Conservation (phyloP, 1,284 basidiomycete species). For the Sphagnurus paluster region DNA sequence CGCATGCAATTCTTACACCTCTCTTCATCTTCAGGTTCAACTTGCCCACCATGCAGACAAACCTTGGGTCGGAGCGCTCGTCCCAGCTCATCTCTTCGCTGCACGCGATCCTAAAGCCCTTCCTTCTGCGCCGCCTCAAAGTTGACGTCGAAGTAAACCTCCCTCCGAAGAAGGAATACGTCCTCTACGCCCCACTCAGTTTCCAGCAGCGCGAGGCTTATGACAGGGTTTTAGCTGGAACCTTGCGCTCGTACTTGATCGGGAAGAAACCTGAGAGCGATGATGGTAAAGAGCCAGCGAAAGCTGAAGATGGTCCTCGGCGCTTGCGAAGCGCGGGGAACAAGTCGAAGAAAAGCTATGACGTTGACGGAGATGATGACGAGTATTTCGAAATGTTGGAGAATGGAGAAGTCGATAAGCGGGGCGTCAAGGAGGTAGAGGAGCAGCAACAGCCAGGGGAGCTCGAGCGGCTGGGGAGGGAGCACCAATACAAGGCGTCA, state of each 20-base stretch:
- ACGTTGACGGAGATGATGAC: constrained; percentile 66
- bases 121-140: constrained; percentile 92
- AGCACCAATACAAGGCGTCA: constrained; percentile 59
- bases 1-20: background rate
- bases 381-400: constrained; percentile 71
- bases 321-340: constrained; percentile 25
- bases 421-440: constrained; percentile 35
- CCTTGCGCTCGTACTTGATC: constrained; percentile 67
- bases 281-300: constrained; percentile 34
- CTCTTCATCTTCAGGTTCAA: constrained; percentile 69
- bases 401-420: constrained; percentile 38
- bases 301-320: constrained; percentile 30
- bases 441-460: constrained; percentile 34
- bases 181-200: constrained; percentile 89
- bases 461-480: constrained; percentile 40
- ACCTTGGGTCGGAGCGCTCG: constrained; percentile 60
- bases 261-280: constrained; percentile 29
- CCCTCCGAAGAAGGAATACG: constrained; percentile 93
- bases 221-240: constrained; percentile 72
- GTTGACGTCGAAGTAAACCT: constrained; percentile 86
- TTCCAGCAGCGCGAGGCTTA: constrained; percentile 83
- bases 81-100: constrained; percentile 76
- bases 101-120: constrained; percentile 92
- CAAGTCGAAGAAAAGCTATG: constrained; percentile 38
- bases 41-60: constrained; percentile 61